Base-by-base conservation (phyloP, 106 monocot species). In the Phalaenopsis aphrodite region DNA sequence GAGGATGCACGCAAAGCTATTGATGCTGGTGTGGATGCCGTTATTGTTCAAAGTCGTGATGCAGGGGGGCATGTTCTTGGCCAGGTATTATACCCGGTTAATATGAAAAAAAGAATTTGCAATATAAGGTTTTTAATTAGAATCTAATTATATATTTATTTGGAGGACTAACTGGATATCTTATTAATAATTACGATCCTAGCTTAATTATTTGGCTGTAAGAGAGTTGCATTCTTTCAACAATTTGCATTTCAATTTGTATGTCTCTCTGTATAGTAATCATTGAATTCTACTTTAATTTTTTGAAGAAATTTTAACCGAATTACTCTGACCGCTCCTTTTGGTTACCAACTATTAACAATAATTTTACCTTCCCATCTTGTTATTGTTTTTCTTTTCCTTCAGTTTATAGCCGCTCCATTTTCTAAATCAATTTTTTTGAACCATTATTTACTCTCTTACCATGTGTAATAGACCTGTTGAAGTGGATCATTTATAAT, bases 21-120 rank as follows among this genome's bases (percentile, higher is more conserved):
- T 78, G 72, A 68, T 78, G 91, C 94, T 72, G 91, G 90, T 76
- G 94, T 94, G 6, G 94, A 94, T 90, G 87, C 84, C 76, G 86
- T 91, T 79, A 87, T 94, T 72, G 89, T 94, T 82, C 94, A 94
- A 87, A 90, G 94, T 72, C 81, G 23, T 56, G 94, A 94, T 56
- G 94, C 94, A 36, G 94, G 94, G 46, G 94, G 94, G 1, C 94
- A 94, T 56, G 81, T 94, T 18, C 42, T 88, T 85, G 91, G 89
- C 49, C 84, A 91, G 94, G 94, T 91, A 87, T 66, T 48, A 42
- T 41, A n/a, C 39, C 69, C 2, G 38, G 69, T 38, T 4, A 69
- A 69, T 14, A 0, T 39, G 39, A 69, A 69, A 38, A 3, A 11
- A 65, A 65, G 4, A 14, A 12, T 69, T 69, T 69, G 14, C n/a